Percentiles rank a stretch among this genome's conserved stretches.
These are phyloP conservation scores for Barnettozyma wickerhamii DNA, from an alignment of 805 yeast species.

Conservation along the genomic window DNA sequence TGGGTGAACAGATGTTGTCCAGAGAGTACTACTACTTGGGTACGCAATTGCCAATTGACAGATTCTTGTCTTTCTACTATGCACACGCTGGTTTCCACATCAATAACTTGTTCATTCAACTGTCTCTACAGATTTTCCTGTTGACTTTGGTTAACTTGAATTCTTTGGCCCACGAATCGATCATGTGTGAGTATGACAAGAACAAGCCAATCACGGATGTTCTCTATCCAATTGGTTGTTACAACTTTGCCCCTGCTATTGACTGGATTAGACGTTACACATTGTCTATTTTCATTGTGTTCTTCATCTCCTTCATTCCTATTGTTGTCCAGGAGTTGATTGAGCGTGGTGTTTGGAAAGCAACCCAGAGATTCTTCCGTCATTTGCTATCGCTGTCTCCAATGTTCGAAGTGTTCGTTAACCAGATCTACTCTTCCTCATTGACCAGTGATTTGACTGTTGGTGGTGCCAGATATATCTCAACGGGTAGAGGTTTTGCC, in stretches of 20 bases:
- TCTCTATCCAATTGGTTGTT: slow-evolving; percentile 64
- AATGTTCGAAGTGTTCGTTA: slow-evolving; percentile 77
- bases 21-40: slow-evolving; percentile 81
- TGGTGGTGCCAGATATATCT: slow-evolving; percentile 85
- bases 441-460: slow-evolving; percentile 65
- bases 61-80: slow-evolving; percentile 78
- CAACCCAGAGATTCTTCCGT: slow-evolving; percentile 61
- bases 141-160: slow-evolving; percentile 67
- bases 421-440: slow-evolving; percentile 73
- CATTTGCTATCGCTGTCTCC: slow-evolving; percentile 73
- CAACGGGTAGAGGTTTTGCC: slow-evolving; percentile 86
- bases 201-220: slow-evolving; percentile 66
- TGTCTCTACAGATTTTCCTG: slow-evolving; percentile 70
- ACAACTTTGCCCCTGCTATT: slow-evolving; percentile 66
- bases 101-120: slow-evolving; percentile 72
- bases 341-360: slow-evolving; percentile 79
- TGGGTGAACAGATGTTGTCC: slow-evolving; percentile 87
- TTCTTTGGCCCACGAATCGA: slow-evolving; percentile 68
- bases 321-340: slow-evolving; percentile 74
- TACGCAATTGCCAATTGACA: slow-evolving; percentile 73
- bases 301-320: slow-evolving; percentile 77
- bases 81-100: slow-evolving; percentile 88
- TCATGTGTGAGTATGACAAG: slow-evolving; percentile 62
- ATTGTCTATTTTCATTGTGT: slow-evolving; percentile 75
- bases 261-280: slow-evolving; percentile 83